Base-by-base conservation (phyloP, 179 eudicot genomes). In the Beta corolliflora region DNA sequence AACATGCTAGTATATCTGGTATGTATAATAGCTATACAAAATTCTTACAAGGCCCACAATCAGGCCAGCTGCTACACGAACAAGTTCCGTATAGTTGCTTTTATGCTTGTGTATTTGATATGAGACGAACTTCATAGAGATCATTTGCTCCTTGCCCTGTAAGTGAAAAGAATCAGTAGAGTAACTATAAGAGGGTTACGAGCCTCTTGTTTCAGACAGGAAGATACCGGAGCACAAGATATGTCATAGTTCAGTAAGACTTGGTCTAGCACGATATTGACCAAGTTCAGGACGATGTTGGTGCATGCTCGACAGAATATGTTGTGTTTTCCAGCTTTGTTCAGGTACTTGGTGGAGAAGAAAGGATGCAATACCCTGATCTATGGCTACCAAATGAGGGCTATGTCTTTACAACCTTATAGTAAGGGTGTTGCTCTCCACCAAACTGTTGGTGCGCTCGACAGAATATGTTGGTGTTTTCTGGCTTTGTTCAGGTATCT, bases 101-200 rank as follows among this genome's bases (percentile, higher is more conserved):
- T 80, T 69, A 88, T 19, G 88, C 84, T 73, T 83, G 80, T 46
- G 95, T 92, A 79, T 90, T 85, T 70, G 99, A 96, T 88, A 92
- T 92, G 67, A 96, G 94, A 36, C 92, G 92, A 67, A 96, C 96
- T 87, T 96, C 99, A 74, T 87, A 94, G 21, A 89, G 52, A 81
- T 87, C 82, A 21, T 91, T 83, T 44, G 70, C 99, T 76, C 94
- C 98, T 74, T 85, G 86, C 58, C 84, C 99, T 96, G 94, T 86
- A 89, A 81, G 54, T 23, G 31, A 53, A 75, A 69, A 19, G 4
- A 77, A 44, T 41, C 60, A 73, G 41, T 23, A 36, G 25, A 15
- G 18, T 70, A 31, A 3, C 45, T 21, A 16, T 21, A 31, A 6
- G 19, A 21, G 46, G 46, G 48, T 63, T 52, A 19, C 55, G 44